phyloP scores from a whole-genome alignment of 2,329 filamentous ascomycete species.

The Phaeomoniella chlamydospora region DNA sequence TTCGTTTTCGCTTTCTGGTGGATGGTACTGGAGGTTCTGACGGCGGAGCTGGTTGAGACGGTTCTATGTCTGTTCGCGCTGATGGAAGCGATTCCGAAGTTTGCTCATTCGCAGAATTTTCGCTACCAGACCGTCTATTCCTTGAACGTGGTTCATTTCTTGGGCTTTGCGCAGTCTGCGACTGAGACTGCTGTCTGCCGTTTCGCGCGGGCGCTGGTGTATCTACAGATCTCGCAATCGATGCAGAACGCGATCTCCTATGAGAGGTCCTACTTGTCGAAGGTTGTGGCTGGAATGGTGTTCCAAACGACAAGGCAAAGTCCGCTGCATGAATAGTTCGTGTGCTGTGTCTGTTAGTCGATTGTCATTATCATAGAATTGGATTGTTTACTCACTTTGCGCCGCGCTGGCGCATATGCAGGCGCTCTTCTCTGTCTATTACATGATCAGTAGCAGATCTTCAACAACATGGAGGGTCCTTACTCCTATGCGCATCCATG shows the following conservation, averaged over 20 bases:
- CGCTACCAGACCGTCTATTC: no score
- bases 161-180: no score
- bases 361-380: neutral
- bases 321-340: neutral
- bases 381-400: conserved; percentile 30
- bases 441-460: neutral
- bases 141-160: no score
- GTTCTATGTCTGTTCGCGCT: no score
- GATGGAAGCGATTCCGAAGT: no score
- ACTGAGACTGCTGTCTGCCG: no score
- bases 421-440: conserved; percentile 36
- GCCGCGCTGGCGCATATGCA: conserved; percentile 40
- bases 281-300: neutral
- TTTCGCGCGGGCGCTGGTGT: neutral
- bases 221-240: neutral
- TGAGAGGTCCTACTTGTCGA: neutral
- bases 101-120: no score
- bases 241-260: neutral
- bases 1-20: neutral
- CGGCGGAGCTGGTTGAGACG: no score
- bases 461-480: neutral
- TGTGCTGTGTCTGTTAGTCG: neutral
- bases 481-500: neutral
- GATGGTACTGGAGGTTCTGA: neutral
- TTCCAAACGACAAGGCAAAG: neutral